These are phyloP conservation scores for Amanita brunnescens DNA, from an alignment of 768 basidiomycete species.

Conservation along the genomic window DNA sequence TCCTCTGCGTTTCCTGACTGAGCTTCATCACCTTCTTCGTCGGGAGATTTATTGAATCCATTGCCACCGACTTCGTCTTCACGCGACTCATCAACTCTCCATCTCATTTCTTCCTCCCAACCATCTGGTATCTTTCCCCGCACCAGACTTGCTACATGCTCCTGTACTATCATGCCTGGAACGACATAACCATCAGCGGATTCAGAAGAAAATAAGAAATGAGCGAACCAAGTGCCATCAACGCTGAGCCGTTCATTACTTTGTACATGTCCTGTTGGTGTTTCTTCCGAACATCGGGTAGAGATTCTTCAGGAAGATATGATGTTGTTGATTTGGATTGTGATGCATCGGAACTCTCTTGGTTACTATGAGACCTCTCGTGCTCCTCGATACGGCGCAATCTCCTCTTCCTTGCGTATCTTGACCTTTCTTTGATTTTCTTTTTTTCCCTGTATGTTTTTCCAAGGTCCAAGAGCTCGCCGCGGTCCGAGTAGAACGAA, in stretches of 20 bases:
- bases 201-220: not conserved
- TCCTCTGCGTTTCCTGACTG: no score
- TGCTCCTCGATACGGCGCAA: not conserved
- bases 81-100: slow-evolving; percentile 7
- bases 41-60: no score
- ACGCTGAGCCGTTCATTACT: slow-evolving; percentile 61
- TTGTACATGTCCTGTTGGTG: slow-evolving; percentile 62
- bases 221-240: slow-evolving; percentile 58
- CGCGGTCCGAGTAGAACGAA: slow-evolving; percentile 52
- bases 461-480: slow-evolving; percentile 29
- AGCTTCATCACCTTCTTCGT: no score
- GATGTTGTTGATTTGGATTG: not conserved
- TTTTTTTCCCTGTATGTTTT: slow-evolving; percentile 31
- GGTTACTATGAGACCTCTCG: not conserved
- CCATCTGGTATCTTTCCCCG: slow-evolving; percentile 30
- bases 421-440: slow-evolving; percentile 33
- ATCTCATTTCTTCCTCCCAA: slow-evolving; percentile 34
- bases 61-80: slow-evolving; percentile 1
- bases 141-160: slow-evolving; percentile 44
- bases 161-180: slow-evolving; percentile 61
- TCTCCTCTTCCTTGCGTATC: slow-evolving; percentile 21
- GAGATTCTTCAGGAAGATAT: not conserved
- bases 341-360: not conserved
- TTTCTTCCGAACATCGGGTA: slow-evolving; percentile 12
- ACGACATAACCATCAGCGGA: not conserved